Conservation (phyloP, 768 basidiomycete genomes). For the Wakefieldia striispora region DNA sequence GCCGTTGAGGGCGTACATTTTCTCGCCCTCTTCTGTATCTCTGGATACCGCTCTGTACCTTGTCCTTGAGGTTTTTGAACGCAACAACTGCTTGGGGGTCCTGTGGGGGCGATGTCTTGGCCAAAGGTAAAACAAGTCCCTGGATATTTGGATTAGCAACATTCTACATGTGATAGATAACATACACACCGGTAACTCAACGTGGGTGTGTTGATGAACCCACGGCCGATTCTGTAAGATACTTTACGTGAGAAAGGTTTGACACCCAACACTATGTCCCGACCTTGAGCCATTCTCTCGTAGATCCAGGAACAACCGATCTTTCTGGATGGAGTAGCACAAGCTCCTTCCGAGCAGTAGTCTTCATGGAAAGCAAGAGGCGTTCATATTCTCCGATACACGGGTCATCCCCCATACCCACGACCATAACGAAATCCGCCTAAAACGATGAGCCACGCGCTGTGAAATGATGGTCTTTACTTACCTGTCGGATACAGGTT, state of each 20-base stretch:
- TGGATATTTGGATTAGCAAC: conserved; percentile 29
- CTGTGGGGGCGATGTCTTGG: conserved; percentile 60
- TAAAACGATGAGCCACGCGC: conserved; percentile 28
- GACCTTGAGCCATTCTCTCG: conserved; percentile 94
- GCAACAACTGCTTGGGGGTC: conserved; percentile 88
- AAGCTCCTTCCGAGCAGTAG: conserved; percentile 96
- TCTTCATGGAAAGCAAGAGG: conserved; percentile 90
- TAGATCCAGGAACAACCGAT: conserved; percentile 84
- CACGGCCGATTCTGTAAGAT: conserved; percentile 79
- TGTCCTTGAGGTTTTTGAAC: conserved; percentile 88
- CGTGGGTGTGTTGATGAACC: conserved; percentile 94
- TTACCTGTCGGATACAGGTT: conserved; percentile 92
- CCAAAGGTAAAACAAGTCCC: conserved; percentile 67
- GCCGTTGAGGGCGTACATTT: conserved; percentile 66
- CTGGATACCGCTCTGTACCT: conserved; percentile 85
- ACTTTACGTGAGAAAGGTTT: conserved; percentile 3
- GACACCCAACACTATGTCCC: conserved; percentile 9
- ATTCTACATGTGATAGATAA: neutral
- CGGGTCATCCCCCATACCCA: conserved; percentile 92
- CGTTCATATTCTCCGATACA: conserved; percentile 93
- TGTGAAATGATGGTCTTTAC: conserved; percentile 12
- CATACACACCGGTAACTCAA: conserved; percentile 74
- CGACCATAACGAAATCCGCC: conserved; percentile 93
- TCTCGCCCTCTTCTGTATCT: conserved; percentile 73
- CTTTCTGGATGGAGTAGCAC: conserved; percentile 92